These are phyloP conservation scores for Lyophyllum shimeji DNA, from an alignment of 768 basidiomycete genomes.

Conservation along the genomic window DNA sequence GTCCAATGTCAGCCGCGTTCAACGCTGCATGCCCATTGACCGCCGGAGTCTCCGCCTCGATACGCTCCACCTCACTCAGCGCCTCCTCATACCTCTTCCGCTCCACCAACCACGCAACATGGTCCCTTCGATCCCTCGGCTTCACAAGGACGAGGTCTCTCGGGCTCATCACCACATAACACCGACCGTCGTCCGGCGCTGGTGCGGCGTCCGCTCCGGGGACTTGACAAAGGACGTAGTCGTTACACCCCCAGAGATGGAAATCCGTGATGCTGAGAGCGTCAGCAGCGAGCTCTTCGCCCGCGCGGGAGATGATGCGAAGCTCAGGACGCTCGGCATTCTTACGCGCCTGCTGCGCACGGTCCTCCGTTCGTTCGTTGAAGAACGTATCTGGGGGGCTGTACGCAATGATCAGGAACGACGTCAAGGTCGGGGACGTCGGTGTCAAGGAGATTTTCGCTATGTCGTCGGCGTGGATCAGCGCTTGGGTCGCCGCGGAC, in stretches of 20 bases:
- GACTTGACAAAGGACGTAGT: conserved; percentile 74
- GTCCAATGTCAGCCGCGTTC: conserved; percentile 71
- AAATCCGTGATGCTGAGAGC: conserved; percentile 77
- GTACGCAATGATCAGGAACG: conserved; percentile 88
- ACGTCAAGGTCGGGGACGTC: conserved; percentile 44
- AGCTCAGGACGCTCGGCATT: conserved; percentile 92
- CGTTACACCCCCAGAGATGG: conserved; percentile 88
- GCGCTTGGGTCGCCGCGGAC: conserved; percentile 17
- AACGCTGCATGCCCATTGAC: conserved; percentile 36
- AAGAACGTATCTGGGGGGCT: conserved; percentile 73
- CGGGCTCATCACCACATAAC: conserved; percentile 86
- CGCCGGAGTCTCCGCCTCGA: conserved; percentile 41
- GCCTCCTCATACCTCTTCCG: conserved; percentile 87
- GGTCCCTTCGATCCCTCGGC: conserved; percentile 85
- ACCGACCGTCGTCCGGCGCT: conserved; percentile 38
- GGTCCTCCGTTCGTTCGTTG: conserved; percentile 73
- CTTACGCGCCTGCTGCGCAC: conserved; percentile 74
- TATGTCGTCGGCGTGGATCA: conserved; percentile 13
- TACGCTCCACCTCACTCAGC: conserved; percentile 71
- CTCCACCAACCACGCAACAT: conserved; percentile 91
- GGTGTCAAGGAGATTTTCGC: conserved; percentile 14
- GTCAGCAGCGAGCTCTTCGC: conserved; percentile 87
- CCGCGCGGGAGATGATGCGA: conserved; percentile 83
- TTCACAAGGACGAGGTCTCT: conserved; percentile 85
- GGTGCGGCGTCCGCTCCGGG: conserved; percentile 27